Evolutionary conservation across 345 rosid genomes (phyloP).

Genomic region (Gossypium rotundifolium): DNA sequence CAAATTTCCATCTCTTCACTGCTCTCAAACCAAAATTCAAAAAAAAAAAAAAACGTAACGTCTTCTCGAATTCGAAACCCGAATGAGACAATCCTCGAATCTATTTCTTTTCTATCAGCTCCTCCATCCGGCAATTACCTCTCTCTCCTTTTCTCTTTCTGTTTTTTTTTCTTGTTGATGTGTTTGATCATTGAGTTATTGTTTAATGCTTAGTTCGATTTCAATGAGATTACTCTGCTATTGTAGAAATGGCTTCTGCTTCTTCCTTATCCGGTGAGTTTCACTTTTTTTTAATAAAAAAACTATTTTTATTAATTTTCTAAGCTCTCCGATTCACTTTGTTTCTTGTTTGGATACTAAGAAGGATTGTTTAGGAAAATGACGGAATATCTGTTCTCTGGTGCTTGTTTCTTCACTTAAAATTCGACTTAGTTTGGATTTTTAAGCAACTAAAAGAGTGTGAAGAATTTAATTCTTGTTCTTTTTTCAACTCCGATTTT

Average conservation of each 20-base stretch:
- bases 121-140: too few relatives aligned
- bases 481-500: background rate
- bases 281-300: background rate
- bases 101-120: background rate
- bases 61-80: conserved; percentile 6
- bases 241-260: conserved; percentile 73
- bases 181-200: background rate
- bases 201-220: conserved; percentile 36
- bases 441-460: background rate
- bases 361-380: conserved; percentile 14
- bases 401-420: background rate
- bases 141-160: background rate
- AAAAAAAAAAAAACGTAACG: background rate
- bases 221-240: conserved; percentile 42
- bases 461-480: background rate
- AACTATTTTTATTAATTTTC: background rate
- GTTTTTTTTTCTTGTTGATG: background rate
- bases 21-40: background rate
- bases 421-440: background rate
- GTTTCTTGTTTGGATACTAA: conserved; percentile 10
- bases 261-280: conserved; percentile 68
- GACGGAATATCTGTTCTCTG: background rate
- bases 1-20: conserved; percentile 21
- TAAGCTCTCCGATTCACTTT: background rate
- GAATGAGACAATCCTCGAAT: conserved; percentile 13